These are phyloP conservation scores for Handroanthus guayacan DNA, from an alignment of 257 asterid species.

Conservation along the genomic window DNA sequence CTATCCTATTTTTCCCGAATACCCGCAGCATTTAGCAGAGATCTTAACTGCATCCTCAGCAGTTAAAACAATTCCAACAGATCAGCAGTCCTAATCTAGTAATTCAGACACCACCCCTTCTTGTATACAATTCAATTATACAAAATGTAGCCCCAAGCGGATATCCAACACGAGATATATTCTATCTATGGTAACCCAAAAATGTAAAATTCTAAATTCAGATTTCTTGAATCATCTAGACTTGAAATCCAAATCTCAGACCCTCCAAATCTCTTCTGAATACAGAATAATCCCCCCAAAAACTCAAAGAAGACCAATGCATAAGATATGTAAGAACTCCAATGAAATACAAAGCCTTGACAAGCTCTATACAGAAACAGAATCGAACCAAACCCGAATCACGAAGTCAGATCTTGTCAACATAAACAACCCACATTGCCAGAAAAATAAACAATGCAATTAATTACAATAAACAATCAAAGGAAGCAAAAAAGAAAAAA, in stretches of 20 bases:
- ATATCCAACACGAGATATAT: constrained; percentile 3
- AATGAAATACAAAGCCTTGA: constrained; percentile 33
- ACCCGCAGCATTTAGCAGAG: constrained; percentile 46
- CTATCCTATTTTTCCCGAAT: constrained; percentile 51
- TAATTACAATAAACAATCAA: constrained; percentile 8
- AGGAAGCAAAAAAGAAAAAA: background rate
- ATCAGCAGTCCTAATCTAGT: constrained; percentile 25
- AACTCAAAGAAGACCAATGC: background rate
- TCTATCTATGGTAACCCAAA: constrained; percentile 20
- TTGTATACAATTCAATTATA: constrained; percentile 14
- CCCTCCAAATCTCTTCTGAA: constrained; percentile 12
- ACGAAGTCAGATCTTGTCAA: constrained; percentile 43
- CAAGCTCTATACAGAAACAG: constrained; percentile 18
- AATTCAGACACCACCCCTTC: constrained; percentile 22
- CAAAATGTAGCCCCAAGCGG: constrained; percentile 3
- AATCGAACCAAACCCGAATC: constrained; percentile 46
- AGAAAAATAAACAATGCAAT: constrained; percentile 35
- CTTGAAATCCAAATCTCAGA: constrained; percentile 22
- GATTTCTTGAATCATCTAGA: constrained; percentile 19
- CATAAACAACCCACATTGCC: constrained; percentile 63
- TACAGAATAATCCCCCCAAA: constrained; percentile 14
- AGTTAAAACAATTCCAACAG: constrained; percentile 33
- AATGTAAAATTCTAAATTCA: constrained; percentile 2
- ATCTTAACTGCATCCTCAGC: constrained; percentile 51
- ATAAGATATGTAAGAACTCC: constrained; percentile 25